Percentiles rank a stretch among this genome's conserved stretches.
phyloP scores from a whole-genome alignment of 169 alveolate species.

The Blepharisma undulans region DNA sequence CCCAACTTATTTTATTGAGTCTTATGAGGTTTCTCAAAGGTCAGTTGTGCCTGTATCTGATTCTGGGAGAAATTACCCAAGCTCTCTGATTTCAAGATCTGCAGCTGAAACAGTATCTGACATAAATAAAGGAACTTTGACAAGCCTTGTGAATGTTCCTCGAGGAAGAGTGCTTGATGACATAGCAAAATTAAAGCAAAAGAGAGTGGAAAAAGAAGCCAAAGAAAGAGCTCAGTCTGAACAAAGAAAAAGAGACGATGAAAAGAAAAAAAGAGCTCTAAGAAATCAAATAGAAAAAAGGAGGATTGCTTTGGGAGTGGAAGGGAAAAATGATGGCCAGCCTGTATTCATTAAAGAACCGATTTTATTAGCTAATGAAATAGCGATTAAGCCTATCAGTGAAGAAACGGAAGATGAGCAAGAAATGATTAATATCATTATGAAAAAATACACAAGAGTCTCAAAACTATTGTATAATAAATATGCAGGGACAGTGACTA shows the following conservation, averaged over 20 bases:
- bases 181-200: not conserved
- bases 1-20: not conserved
- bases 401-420: conserved; percentile 25
- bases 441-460: conserved; percentile 13
- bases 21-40: not conserved
- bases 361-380: not conserved
- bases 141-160: not conserved
- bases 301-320: not conserved
- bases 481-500: not conserved
- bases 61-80: not conserved
- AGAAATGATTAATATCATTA: not conserved
- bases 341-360: not conserved
- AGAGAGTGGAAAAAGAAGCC: not conserved
- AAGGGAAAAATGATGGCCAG: not conserved
- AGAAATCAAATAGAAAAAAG: conserved; percentile 28
- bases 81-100: not conserved
- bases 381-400: not conserved
- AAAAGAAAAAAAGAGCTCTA: conserved; percentile 1
- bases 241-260: not conserved
- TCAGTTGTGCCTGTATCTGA: not conserved
- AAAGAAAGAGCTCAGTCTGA: not conserved
- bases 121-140: not conserved
- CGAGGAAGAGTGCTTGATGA: not conserved
- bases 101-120: not conserved
- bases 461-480: not conserved